These are phyloP conservation scores for Nicotiana tabacum DNA, from an alignment of 257 asterid species.

Conservation along the genomic window DNA sequence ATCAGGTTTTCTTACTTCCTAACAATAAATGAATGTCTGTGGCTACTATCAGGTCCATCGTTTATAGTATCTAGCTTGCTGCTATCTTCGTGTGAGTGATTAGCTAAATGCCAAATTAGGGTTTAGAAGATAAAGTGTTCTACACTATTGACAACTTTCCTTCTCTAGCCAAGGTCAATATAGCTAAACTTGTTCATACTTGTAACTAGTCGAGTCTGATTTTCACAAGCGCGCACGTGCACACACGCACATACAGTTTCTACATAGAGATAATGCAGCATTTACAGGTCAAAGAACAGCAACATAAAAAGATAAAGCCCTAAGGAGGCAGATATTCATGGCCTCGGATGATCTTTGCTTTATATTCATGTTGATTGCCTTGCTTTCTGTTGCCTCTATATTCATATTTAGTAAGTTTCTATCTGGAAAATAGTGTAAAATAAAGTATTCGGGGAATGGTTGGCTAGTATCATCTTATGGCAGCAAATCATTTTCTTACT, in stretches of 20 bases:
- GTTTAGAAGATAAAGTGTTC: neutral
- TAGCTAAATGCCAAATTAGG: neutral
- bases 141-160: neutral
- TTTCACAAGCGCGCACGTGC: neutral
- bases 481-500: neutral
- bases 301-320: neutral
- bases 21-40: neutral
- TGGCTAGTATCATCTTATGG: neutral
- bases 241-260: neutral
- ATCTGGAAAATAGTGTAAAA: neutral
- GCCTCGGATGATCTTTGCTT: neutral
- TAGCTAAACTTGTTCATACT: neutral
- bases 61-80: neutral
- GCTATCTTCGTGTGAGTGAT: neutral
- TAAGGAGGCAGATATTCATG: neutral
- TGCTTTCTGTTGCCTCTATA: neutral
- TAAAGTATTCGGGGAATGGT: neutral
- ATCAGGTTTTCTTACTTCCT: conserved; percentile 48
- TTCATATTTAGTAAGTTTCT: neutral
- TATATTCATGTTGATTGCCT: neutral
- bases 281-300: neutral
- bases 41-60: neutral
- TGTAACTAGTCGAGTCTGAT: neutral
- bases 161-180: neutral
- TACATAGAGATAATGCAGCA: neutral